Evolutionary conservation across 169 alveolate genomes (phyloP).

Genomic region (Ichthyophthirius multifiliis): DNA sequence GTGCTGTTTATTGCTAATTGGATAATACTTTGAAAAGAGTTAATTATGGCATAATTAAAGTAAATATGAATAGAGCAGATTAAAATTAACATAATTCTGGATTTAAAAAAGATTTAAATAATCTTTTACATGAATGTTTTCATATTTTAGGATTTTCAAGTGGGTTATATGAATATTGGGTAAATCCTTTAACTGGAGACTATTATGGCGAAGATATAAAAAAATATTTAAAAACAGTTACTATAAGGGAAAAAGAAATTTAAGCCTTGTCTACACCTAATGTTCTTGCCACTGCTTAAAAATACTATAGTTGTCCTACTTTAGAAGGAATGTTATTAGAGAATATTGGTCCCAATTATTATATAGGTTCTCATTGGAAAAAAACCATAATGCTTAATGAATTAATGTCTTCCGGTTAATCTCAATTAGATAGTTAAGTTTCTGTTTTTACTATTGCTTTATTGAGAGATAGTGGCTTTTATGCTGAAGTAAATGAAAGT

Average conservation of each 20-base stretch:
- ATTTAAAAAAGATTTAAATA: too few relatives aligned
- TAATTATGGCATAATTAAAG: too few relatives aligned
- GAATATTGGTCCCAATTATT: conserved; percentile 45
- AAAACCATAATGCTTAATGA: conserved; percentile 42
- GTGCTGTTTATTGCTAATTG: too few relatives aligned
- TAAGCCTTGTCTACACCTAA: too few relatives aligned
- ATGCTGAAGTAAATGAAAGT: not conserved
- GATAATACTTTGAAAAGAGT: too few relatives aligned
- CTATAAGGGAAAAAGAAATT: too few relatives aligned
- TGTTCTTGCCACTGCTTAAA: conserved; percentile 36
- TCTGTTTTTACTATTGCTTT: not conserved
- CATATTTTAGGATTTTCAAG: conserved; percentile 1
- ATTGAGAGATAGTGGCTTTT: not conserved
- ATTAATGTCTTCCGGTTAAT: conserved; percentile 45
- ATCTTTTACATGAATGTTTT: not conserved
- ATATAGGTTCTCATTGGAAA: conserved; percentile 61
- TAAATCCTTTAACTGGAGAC: not conserved
- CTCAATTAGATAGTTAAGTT: not conserved
- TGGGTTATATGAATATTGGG: not conserved
- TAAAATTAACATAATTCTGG: too few relatives aligned
- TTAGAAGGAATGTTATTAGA: conserved; percentile 50
- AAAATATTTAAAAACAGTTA: too few relatives aligned
- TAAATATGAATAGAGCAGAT: too few relatives aligned
- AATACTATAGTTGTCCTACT: conserved; percentile 38
- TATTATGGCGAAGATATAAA: not conserved